Percentiles rank a stretch among this genome's conserved stretches.
Evolutionary conservation across 2,329 filamentous ascomycete genomes (phyloP).

Genomic region (Ceratocystis harringtonii): DNA sequence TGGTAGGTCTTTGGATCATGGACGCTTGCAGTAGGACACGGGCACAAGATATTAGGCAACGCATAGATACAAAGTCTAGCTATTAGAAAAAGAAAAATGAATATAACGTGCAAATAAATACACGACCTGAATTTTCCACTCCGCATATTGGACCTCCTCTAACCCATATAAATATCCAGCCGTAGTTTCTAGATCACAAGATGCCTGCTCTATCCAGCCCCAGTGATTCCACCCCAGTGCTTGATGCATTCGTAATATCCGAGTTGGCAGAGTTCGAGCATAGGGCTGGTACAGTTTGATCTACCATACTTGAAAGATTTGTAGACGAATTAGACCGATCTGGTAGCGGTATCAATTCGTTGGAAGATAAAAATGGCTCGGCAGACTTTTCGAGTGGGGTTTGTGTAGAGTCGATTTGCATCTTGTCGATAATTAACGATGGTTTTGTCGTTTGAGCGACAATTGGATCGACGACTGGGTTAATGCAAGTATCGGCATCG

Average conservation of each 20-base stretch:
- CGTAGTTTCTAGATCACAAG: background rate
- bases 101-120: background rate
- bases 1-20: background rate
- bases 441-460: background rate
- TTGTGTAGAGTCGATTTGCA: slow-evolving; percentile 19
- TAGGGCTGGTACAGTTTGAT: background rate
- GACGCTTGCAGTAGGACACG: background rate
- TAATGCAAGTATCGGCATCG: background rate
- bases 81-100: background rate
- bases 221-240: background rate
- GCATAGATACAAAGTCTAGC: background rate
- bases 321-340: background rate
- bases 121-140: background rate
- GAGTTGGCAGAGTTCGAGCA: background rate
- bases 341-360: background rate
- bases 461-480: background rate
- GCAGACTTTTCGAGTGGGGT: background rate
- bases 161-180: background rate
- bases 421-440: slow-evolving; percentile 14
- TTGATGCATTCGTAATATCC: background rate
- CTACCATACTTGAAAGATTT: background rate
- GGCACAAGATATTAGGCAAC: background rate
- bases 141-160: background rate
- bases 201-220: background rate
- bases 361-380: background rate